Conservation (phyloP, 23 red algal species). For the Gracilariopsis chorda region DNA sequence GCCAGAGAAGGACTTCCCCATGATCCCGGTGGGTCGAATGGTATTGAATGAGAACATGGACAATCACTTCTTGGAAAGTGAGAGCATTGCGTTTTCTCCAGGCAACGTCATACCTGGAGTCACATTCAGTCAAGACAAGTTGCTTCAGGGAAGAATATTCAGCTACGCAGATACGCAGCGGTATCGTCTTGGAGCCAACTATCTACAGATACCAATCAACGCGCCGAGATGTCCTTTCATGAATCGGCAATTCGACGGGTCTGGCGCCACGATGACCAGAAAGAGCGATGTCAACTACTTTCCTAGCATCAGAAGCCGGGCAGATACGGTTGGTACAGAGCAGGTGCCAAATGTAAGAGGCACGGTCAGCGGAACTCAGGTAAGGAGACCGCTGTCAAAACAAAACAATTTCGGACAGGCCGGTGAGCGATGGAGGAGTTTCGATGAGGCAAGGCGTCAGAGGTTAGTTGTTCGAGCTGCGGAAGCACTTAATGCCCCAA, state of each 20-base stretch:
- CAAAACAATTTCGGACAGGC: conserved; percentile 91
- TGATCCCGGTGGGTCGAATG: conserved; percentile 87
- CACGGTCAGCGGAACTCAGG: conserved; percentile 46
- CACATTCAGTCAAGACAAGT: conserved; percentile 89
- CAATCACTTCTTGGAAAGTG: conserved; percentile 92
- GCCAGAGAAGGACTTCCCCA: conserved; percentile 88
- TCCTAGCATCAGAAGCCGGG: conserved; percentile 51
- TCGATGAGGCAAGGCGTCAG: conserved; percentile 78
- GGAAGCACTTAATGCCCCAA: conserved; percentile 74
- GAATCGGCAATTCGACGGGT: conserved; percentile 89
- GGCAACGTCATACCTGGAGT: conserved; percentile 92
- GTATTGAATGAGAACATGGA: conserved; percentile 88
- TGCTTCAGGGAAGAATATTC: conserved; percentile 93
- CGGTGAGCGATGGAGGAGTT: conserved; percentile 90
- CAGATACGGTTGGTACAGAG: conserved; percentile 38
- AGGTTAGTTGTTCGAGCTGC: conserved; percentile 78
- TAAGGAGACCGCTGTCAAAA: conserved; percentile 63
- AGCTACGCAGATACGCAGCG: conserved; percentile 97
- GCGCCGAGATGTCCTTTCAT: conserved; percentile 75
- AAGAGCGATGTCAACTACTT: conserved; percentile 94
- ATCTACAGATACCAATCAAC: conserved; percentile 95
- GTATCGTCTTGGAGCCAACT: conserved; percentile 94
- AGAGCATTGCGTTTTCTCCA: conserved; percentile 95
- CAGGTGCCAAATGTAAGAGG: conserved; percentile 55
- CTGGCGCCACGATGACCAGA: conserved; percentile 79